These are phyloP conservation scores for Datura wrightii DNA, from an alignment of 257 asterid species.

Conservation along the genomic window DNA sequence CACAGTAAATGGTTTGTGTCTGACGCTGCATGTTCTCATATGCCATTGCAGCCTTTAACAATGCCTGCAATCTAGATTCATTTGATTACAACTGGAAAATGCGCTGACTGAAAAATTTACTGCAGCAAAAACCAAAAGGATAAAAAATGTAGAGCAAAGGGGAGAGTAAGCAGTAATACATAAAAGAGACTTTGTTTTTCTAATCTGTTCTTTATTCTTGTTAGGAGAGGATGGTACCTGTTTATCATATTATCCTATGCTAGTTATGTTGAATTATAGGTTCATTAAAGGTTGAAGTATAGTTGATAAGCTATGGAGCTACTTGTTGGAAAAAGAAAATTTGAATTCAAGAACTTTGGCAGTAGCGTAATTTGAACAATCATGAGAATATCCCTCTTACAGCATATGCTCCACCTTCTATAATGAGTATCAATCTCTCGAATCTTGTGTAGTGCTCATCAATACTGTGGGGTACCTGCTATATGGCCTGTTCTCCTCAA, in stretches of 20 bases:
- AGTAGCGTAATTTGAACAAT: constrained; percentile 7
- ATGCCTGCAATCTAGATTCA: neutral
- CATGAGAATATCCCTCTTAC: neutral
- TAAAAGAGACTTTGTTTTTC: constrained; percentile 21
- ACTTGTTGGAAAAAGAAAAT: constrained; percentile 8
- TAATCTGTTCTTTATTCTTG: neutral
- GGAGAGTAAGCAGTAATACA: constrained; percentile 8
- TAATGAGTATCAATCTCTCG: neutral
- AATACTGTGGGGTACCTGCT: neutral
- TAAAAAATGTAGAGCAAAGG: neutral
- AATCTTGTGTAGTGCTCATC: constrained; percentile 15
- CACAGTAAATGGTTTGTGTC: neutral
- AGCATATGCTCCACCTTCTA: constrained; percentile 6
- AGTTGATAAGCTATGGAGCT: neutral
- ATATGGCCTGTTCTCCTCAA: neutral
- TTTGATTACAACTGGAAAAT: neutral
- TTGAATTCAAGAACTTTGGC: neutral
- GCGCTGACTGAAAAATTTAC: neutral
- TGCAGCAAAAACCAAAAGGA: neutral
- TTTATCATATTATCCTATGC: neutral
- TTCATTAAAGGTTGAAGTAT: constrained; percentile 14
- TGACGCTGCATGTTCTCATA: neutral
- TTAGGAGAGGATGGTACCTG: neutral
- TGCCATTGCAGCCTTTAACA: constrained; percentile 13
- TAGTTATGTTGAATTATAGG: neutral